Evolutionary conservation across 169 alveolate species (phyloP).

Genomic region (Cryptosporidium muris): DNA sequence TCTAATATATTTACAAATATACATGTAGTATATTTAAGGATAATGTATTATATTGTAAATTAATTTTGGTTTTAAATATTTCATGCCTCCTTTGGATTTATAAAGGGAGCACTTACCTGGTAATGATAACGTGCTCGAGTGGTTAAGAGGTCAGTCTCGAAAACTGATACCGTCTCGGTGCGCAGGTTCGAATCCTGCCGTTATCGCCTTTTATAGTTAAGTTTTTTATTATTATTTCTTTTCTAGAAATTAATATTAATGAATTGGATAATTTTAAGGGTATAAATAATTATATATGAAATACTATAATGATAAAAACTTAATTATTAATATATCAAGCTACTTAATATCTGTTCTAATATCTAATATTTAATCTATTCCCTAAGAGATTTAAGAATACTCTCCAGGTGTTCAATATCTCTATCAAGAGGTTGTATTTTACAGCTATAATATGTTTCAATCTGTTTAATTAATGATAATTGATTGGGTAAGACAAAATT

Average conservation of each 20-base stretch:
- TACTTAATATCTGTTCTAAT: neutral
- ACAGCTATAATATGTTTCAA: conserved; percentile 44
- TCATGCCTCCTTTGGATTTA: too few species aligned
- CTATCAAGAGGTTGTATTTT: conserved; percentile 52
- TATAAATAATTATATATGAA: neutral
- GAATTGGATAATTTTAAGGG: too few species aligned
- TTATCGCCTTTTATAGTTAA: conserved; percentile 68
- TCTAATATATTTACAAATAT: too few species aligned
- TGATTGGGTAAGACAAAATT: conserved; percentile 78
- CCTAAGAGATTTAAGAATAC: conserved; percentile 39
- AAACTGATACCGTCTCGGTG: conserved; percentile 73
- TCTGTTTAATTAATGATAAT: conserved; percentile 30
- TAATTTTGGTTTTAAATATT: too few species aligned
- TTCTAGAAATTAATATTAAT: too few species aligned
- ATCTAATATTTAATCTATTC: neutral
- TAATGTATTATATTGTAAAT: too few species aligned
- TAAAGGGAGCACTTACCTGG: neutral
- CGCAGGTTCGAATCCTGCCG: conserved; percentile 74
- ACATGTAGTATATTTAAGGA: too few species aligned
- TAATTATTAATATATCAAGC: neutral
- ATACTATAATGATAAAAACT: neutral
- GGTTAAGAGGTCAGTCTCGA: conserved; percentile 74
- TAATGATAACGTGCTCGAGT: conserved; percentile 71
- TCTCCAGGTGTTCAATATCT: conserved; percentile 67
- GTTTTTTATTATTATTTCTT: too few species aligned